Percentiles rank a stretch among this genome's conserved stretches.
phyloP scores from a whole-genome alignment of 2,329 filamentous ascomycete species.

The Aspergillus ochraceoroseus region DNA sequence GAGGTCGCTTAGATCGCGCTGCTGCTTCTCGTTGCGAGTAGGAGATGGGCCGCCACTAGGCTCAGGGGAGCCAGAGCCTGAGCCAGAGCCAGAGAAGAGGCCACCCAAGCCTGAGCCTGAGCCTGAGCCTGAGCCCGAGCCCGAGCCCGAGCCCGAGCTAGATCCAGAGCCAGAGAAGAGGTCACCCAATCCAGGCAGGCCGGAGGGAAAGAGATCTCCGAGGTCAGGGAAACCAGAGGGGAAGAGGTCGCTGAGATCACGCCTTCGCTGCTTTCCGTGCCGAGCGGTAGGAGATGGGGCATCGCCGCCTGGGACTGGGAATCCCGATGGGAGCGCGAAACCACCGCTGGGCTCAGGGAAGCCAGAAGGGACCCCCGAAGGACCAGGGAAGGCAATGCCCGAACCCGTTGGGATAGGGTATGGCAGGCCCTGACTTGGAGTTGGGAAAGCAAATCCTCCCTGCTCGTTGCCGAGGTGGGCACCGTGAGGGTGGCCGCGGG shows the following conservation, averaged over 20 bases:
- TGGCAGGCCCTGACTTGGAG: too few species aligned
- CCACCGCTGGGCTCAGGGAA: too few species aligned
- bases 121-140: too few species aligned
- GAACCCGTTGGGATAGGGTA: constrained; percentile 2
- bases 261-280: neutral
- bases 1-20: neutral
- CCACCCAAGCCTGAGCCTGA: too few species aligned
- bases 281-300: too few species aligned
- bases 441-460: constrained; percentile 1
- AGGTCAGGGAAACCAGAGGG: constrained; percentile 3
- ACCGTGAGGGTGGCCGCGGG: neutral
- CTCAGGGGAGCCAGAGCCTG: too few species aligned
- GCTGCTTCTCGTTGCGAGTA: neutral
- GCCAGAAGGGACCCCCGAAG: neutral
- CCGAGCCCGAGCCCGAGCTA: too few species aligned
- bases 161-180: constrained; percentile 2
- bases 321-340: constrained; percentile 1
- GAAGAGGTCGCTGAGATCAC: neutral
- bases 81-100: too few species aligned
- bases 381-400: constrained; percentile 1
- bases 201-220: neutral
- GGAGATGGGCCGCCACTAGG: too few species aligned
- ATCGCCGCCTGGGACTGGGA: too few species aligned
- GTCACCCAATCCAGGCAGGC: neutral
- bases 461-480: constrained; percentile 3